A percentile compares a stretch with the other conserved stretches of the same genome.
Conservation (phyloP, 2,329 filamentous ascomycete species). For the Monosporascus ibericus region DNA sequence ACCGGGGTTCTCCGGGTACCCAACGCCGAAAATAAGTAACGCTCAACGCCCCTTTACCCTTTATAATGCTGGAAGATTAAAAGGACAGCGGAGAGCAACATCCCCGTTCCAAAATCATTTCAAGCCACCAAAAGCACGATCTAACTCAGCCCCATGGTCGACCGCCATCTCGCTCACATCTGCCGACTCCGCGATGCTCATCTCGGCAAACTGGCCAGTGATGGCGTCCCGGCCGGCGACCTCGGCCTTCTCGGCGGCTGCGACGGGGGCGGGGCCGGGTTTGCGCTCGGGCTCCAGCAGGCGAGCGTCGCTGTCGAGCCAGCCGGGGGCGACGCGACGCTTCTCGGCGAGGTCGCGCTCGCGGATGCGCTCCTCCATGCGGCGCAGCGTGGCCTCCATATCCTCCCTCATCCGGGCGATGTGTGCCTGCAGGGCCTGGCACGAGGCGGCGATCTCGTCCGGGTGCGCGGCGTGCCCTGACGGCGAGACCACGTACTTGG, state of each 20-base stretch:
- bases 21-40: too few relatives aligned
- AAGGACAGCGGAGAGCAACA: too few relatives aligned
- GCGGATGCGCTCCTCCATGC: constrained; percentile 62
- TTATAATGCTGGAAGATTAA: too few relatives aligned
- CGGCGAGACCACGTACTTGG: constrained; percentile 69
- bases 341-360: constrained; percentile 72
- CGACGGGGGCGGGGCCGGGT: constrained; percentile 22
- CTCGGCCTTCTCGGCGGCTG: constrained; percentile 25
- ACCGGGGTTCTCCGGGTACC: too few relatives aligned
- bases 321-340: constrained; percentile 71
- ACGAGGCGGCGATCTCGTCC: constrained; percentile 77
- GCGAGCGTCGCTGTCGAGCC: constrained; percentile 68
- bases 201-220: constrained; percentile 21
- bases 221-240: constrained; percentile 46
- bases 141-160: constrained; percentile 50
- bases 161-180: constrained; percentile 33
- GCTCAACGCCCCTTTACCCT: too few relatives aligned
- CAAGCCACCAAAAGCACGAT: constrained; percentile 47
- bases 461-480: constrained; percentile 82
- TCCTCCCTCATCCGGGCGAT: constrained; percentile 63
- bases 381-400: constrained; percentile 59
- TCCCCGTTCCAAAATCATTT: constrained; percentile 4
- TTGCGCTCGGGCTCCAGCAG: constrained; percentile 62
- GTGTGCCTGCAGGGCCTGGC: constrained; percentile 70
- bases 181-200: constrained; percentile 20